Percentiles rank a stretch among this genome's conserved stretches.
phyloP scores from a whole-genome alignment of 2,329 filamentous ascomycete species.

The Fusarium stilboides region DNA sequence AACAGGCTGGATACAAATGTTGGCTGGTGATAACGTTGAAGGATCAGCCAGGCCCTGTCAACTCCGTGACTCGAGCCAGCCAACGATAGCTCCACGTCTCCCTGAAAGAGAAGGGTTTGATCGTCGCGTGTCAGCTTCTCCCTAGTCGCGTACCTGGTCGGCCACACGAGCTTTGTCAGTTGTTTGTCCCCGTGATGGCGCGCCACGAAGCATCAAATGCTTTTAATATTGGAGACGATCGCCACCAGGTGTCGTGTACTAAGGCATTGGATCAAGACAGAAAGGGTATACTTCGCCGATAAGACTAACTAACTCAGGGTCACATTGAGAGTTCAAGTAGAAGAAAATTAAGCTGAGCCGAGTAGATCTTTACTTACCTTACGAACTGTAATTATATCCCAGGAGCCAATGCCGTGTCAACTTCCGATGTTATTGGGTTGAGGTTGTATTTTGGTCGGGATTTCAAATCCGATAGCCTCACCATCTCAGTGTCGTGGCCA shows the following conservation, averaged over 20 bases:
- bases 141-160: constrained; percentile 14
- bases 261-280: constrained; percentile 19
- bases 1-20: constrained; percentile 16
- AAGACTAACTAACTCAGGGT: constrained; percentile 16
- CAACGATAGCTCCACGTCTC: constrained; percentile 30
- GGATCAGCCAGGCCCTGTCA: constrained; percentile 10
- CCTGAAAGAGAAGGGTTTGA: constrained; percentile 23
- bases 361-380: constrained; percentile 30
- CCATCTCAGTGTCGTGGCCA: constrained; percentile 12
- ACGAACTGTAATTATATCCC: not conserved
- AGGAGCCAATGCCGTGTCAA: constrained; percentile 7
- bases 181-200: constrained; percentile 9
- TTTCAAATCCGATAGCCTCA: constrained; percentile 2
- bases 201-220: constrained; percentile 30
- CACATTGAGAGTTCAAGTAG: constrained; percentile 9
- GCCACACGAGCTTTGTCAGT: constrained; percentile 6
- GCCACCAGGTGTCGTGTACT: constrained; percentile 4
- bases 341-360: constrained; percentile 10
- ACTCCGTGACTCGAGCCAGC: constrained; percentile 13
- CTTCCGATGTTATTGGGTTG: not conserved
- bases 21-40: constrained; percentile 14
- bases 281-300: constrained; percentile 36
- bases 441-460: not conserved
- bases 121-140: constrained; percentile 33
- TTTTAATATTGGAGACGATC: constrained; percentile 15